Percentiles rank a stretch among this genome's conserved stretches.
These are phyloP conservation scores for Hippophae tibetana DNA, from an alignment of 306 rosid genomes.

Conservation along the genomic window DNA sequence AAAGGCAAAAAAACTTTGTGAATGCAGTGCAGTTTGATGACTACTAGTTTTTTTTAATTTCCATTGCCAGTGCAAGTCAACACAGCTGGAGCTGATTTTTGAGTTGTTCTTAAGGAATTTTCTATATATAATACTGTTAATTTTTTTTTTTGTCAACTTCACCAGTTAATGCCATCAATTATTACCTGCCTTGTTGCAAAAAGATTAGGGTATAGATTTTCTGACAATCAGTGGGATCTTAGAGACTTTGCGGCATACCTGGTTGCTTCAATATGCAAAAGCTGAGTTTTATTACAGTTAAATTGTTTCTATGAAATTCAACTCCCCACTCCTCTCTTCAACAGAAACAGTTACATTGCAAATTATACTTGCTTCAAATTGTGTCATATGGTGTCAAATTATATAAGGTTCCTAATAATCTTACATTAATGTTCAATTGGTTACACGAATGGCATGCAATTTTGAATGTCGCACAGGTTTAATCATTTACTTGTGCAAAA, in stretches of 20 bases:
- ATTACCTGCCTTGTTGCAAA: conserved; percentile 82
- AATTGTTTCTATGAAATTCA: neutral
- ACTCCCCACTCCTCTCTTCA: no score
- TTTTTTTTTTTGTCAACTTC: conserved; percentile 46
- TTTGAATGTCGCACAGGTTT: no score
- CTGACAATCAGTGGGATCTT: conserved; percentile 93
- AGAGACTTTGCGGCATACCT: conserved; percentile 72
- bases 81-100: neutral
- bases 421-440: no score
- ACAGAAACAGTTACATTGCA: no score
- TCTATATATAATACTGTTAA: conserved; percentile 21
- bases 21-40: no score
- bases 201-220: conserved; percentile 60
- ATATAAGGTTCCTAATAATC: no score
- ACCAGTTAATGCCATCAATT: conserved; percentile 86
- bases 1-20: no score
- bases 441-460: no score
- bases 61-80: neutral
- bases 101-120: neutral
- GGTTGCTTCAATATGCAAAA: conserved; percentile 70
- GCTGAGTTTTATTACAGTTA: conserved; percentile 31
- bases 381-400: no score
- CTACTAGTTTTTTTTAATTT: neutral
- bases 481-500: no score
- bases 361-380: no score